Evolutionary conservation across 2,329 filamentous ascomycete genomes (phyloP), one percentile per base, ranked within the genome.

Genomic region (Pseudogymnoascus destructans): DNA sequence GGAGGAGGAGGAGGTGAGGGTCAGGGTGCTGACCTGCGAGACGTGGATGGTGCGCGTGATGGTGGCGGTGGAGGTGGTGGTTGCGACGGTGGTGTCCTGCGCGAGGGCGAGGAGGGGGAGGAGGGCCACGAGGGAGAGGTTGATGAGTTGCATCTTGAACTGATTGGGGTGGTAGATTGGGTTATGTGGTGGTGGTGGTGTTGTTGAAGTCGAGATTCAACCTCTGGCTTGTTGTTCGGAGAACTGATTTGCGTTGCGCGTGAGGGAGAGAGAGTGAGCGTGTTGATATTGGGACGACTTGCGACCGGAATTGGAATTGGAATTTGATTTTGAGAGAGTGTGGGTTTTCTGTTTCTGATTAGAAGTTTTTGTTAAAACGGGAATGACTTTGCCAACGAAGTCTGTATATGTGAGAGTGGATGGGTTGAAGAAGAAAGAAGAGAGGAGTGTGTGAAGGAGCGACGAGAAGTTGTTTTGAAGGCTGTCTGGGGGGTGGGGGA

Each of bases 361-460:
- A 49, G 42, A 27, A 52, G 21, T 23, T 23, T n/a, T 21, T n/a
- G 10, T 6, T 27, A 52, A 32, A 52, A 52, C 46, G 46, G 27
- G 46, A 27, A 52, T 40, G 46, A 52, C 46, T 52, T 52, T 52
- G 46, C 46, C 46, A 52, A 52, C 46, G 46, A 52, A 52, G 46
- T 52, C 46, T 52, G 46, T 25, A 32, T 52, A 52, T 32, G 46
- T 52, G 46, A 52, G 27, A 27, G 46, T 27, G 21, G 46, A 49
- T 49, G 42, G 25, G 17, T 27, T 21, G 27, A 49, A 17, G 17
- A 49, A 13, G 46, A 15, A 52, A 11, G 27, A 52, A 27, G 46
- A n/a, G 10, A 32, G 13, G 46, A 23, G 42, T 23, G 25, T 49
- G 42, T 23, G 42, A 49, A 49, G 42, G 13, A 52, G 46, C 23